phyloP scores from a whole-genome alignment of 208 protist genomes.

The Phytomonas sp. region DNA sequence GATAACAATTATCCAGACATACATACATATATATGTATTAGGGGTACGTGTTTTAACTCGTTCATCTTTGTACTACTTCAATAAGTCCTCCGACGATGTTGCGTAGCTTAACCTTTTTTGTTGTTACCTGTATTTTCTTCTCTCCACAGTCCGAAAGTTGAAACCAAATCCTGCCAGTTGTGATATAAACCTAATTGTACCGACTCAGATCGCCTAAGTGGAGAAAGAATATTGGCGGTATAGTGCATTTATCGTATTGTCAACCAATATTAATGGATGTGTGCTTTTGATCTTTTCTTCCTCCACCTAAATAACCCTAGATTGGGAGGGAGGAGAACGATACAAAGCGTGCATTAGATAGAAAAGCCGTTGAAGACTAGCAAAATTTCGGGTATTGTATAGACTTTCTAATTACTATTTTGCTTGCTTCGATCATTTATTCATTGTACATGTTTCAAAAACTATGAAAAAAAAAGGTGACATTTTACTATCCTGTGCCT shows the following conservation, averaged over 20 bases:
- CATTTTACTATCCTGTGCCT: too few relatives aligned
- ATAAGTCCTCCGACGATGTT: not conserved
- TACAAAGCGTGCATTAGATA: not conserved
- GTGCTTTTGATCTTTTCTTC: not conserved
- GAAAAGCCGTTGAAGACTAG: not conserved
- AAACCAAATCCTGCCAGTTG: too few relatives aligned
- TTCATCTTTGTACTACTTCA: slow-evolving; percentile 9
- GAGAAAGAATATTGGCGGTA: not conserved
- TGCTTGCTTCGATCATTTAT: not conserved
- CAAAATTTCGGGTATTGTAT: not conserved
- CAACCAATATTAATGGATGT: not conserved
- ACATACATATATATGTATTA: slow-evolving; percentile 6
- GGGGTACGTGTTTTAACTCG: not conserved
- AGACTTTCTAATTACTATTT: slow-evolving; percentile 12
- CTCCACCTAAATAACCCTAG: not conserved
- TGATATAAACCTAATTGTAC: not conserved
- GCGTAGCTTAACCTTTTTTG: not conserved
- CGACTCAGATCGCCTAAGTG: too few relatives aligned
- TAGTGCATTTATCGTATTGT: not conserved
- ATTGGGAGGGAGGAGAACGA: not conserved
- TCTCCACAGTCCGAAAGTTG: too few relatives aligned
- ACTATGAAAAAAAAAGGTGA: slow-evolving; percentile 2
- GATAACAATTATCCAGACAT: not conserved
- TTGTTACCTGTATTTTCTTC: not conserved
- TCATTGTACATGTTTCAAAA: not conserved